Percentiles rank a stretch among this genome's conserved stretches.
Conservation (phyloP, 31 red algal species). For the Asparagopsis taxiformis region DNA sequence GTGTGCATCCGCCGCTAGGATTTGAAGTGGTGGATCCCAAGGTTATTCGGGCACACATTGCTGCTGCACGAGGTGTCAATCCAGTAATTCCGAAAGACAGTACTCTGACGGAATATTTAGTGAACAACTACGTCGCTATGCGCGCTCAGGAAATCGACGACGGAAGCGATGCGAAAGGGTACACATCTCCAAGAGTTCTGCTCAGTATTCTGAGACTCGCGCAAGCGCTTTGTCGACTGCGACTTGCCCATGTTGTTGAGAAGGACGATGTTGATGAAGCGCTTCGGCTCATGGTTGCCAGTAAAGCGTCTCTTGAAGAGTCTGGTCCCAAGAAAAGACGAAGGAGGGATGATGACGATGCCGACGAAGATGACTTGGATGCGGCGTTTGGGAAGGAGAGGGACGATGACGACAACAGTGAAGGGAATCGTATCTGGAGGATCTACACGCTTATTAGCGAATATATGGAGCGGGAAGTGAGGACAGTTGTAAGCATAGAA, state of each 20-base stretch:
- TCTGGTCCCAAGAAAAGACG: constrained; percentile 7
- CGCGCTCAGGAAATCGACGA: constrained; percentile 79
- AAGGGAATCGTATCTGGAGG: constrained; percentile 31
- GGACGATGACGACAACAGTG: constrained; percentile 28
- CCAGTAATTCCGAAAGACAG: constrained; percentile 77
- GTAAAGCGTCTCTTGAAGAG: constrained; percentile 76
- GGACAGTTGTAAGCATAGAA: constrained; percentile 66
- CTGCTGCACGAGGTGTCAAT: constrained; percentile 65
- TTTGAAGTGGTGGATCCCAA: constrained; percentile 69
- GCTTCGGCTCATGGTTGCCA: constrained; percentile 78
- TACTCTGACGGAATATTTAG: constrained; percentile 80
- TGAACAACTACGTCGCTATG: constrained; percentile 94
- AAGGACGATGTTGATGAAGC: constrained; percentile 94
- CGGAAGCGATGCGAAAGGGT: constrained; percentile 70
- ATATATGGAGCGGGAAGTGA: constrained; percentile 48
- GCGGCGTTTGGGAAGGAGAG: neutral
- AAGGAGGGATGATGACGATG: constrained; percentile 48
- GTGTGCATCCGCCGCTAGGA: constrained; percentile 72
- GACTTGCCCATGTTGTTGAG: constrained; percentile 57
- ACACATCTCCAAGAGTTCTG: constrained; percentile 91
- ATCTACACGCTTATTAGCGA: constrained; percentile 71
- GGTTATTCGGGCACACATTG: constrained; percentile 88
- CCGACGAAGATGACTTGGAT: constrained; percentile 55
- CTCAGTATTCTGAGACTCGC: constrained; percentile 90
- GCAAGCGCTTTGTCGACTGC: constrained; percentile 89